A percentile compares a stretch with the other conserved stretches of the same genome.
Evolutionary conservation across 192 early-diverging fungal species (phyloP).

Genomic region (Blastocladiella britannica): DNA sequence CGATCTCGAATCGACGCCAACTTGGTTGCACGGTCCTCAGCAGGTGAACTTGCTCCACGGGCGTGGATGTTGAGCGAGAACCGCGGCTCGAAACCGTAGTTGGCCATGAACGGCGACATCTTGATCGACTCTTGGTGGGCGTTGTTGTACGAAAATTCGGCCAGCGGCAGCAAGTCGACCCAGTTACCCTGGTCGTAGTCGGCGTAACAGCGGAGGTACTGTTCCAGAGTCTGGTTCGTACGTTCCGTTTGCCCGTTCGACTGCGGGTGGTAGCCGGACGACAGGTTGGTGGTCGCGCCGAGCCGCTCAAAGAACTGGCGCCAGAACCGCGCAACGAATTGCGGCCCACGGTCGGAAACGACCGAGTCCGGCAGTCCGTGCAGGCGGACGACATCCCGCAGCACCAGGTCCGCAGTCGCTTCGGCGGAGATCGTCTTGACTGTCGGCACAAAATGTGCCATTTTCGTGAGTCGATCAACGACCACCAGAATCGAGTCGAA

Average conservation of each 20-base stretch:
- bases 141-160: constrained; percentile 33
- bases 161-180: constrained; percentile 13
- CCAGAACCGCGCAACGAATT: constrained; percentile 21
- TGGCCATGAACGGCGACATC: constrained; percentile 10
- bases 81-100: constrained; percentile 17
- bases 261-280: constrained; percentile 19
- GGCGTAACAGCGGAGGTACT: constrained; percentile 13
- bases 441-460: constrained; percentile 4
- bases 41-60: background rate
- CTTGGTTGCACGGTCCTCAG: no score
- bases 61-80: background rate
- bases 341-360: constrained; percentile 20
- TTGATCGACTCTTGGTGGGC: constrained; percentile 8
- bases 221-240: constrained; percentile 16
- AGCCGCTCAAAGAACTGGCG: constrained; percentile 6
- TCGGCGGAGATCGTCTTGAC: constrained; percentile 2
- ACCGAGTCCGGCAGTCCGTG: constrained; percentile 21
- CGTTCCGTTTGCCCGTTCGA: constrained; percentile 21
- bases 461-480: background rate
- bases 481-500: background rate
- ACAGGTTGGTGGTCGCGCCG: constrained; percentile 11
- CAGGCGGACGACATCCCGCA: constrained; percentile 7
- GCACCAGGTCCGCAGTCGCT: constrained; percentile 8
- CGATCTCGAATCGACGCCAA: no score
- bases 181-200: constrained; percentile 21